These are phyloP conservation scores for Breviolum minutum DNA, from an alignment of 73 alveolate genomes.

Conservation along the genomic window DNA sequence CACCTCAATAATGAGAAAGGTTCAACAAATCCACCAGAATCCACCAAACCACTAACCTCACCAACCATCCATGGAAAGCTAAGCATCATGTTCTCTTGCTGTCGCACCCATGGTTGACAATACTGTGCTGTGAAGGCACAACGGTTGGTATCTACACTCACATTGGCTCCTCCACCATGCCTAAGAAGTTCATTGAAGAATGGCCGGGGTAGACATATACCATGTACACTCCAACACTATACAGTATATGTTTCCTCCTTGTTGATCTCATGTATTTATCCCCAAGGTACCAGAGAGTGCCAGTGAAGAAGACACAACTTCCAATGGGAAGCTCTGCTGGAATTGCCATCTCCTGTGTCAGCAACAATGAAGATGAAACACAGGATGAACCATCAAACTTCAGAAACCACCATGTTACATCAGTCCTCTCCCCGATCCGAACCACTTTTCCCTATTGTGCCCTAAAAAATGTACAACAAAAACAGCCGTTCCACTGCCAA, in stretches of 20 bases:
- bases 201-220: too few species aligned
- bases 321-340: constrained; percentile 67
- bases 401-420: background rate
- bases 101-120: constrained; percentile 83
- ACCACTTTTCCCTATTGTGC: background rate
- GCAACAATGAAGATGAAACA: background rate
- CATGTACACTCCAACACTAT: too few species aligned
- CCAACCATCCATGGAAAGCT: background rate
- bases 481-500: too few species aligned
- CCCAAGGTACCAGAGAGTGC: constrained; percentile 49
- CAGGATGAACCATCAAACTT: background rate
- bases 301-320: constrained; percentile 73
- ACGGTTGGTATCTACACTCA: constrained; percentile 36
- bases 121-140: constrained; percentile 89
- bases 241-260: too few species aligned
- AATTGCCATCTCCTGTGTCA: constrained; percentile 29
- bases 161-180: constrained; percentile 82
- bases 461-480: too few species aligned
- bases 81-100: constrained; percentile 73
- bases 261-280: background rate
- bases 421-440: too few species aligned
- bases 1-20: background rate
- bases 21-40: background rate
- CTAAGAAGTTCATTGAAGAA: background rate
- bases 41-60: background rate